A percentile compares a stretch with the other conserved stretches of the same genome.
phyloP scores from a whole-genome alignment of 257 asterid genomes.

The Solanum etuberosum region DNA sequence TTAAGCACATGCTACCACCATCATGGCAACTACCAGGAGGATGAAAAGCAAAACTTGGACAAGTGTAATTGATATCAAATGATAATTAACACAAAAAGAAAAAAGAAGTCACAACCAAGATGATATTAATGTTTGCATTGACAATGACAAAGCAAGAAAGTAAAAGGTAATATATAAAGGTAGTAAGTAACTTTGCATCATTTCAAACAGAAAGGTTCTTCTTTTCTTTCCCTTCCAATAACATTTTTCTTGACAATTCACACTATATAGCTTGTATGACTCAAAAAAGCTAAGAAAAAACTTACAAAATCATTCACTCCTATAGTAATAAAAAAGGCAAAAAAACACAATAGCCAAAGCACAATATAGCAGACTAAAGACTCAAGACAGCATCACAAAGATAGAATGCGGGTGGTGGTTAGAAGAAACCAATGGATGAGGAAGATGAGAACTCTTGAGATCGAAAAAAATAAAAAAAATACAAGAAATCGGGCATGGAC shows the following conservation, averaged over 20 bases:
- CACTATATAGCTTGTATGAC: conserved; percentile 36
- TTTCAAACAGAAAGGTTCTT: conserved; percentile 32
- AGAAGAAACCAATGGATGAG: conserved; percentile 7
- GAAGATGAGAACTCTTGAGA: background rate
- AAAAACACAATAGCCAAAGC: conserved; percentile 28
- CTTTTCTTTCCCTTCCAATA: conserved; percentile 13
- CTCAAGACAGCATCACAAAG: conserved; percentile 1
- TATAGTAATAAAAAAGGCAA: background rate
- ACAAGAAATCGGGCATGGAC: conserved; percentile 26
- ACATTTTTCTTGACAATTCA: conserved; percentile 37
- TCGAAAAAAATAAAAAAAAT: background rate
- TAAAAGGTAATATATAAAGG: conserved; percentile 13
- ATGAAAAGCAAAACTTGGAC: background rate
- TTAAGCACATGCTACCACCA: background rate
- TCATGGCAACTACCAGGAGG: background rate
- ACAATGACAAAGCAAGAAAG: conserved; percentile 29
- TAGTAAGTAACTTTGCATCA: conserved; percentile 31
- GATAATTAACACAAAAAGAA: conserved; percentile 1
- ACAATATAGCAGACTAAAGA: conserved; percentile 21
- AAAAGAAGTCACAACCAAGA: conserved; percentile 10
- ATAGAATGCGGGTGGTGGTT: conserved; percentile 12
- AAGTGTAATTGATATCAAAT: background rate
- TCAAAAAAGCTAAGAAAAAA: conserved; percentile 3
- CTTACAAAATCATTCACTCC: conserved; percentile 29
- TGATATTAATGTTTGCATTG: conserved; percentile 32